Conservation (phyloP, 768 basidiomycete species). For the Leucocoprinus leucothites region DNA sequence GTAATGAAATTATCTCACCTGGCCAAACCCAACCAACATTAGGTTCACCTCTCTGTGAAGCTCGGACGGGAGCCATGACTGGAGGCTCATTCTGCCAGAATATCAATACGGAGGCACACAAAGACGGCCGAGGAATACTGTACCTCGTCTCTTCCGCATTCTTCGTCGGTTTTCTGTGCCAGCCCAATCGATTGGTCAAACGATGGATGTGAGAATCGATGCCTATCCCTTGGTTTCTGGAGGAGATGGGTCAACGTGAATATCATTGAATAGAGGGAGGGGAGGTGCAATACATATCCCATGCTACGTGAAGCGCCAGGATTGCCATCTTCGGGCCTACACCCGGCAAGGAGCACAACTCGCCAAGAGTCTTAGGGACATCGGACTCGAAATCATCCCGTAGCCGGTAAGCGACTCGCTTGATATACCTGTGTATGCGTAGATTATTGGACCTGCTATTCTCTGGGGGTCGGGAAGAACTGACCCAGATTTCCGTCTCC, state of each 20-base stretch:
- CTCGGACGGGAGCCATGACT: slow-evolving; percentile 81
- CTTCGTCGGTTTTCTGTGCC: slow-evolving; percentile 85
- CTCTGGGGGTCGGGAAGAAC: slow-evolving; percentile 20
- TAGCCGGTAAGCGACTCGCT: slow-evolving; percentile 66
- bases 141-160: slow-evolving; percentile 87
- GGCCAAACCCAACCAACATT: slow-evolving; percentile 81
- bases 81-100: slow-evolving; percentile 57
- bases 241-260: too few species aligned
- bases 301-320: slow-evolving; percentile 77
- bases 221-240: slow-evolving; percentile 84
- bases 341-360: slow-evolving; percentile 81
- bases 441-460: neutral
- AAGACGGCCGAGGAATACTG: slow-evolving; percentile 1
- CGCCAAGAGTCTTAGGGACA: slow-evolving; percentile 85
- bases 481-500: slow-evolving; percentile 82
- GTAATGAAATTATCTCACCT: slow-evolving; percentile 41
- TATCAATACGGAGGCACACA: neutral
- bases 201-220: slow-evolving; percentile 96
- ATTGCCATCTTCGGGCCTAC: slow-evolving; percentile 99
- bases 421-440: slow-evolving; percentile 54
- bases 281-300: slow-evolving; percentile 56
- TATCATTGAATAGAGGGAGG: neutral
- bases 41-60: slow-evolving; percentile 76
- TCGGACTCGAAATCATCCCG: slow-evolving; percentile 75
- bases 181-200: slow-evolving; percentile 89